Evolutionary conservation across 73 alveolate genomes (phyloP), one percentile per base, ranked within the genome.

Genomic region (Tetrahymena elliotti): DNA sequence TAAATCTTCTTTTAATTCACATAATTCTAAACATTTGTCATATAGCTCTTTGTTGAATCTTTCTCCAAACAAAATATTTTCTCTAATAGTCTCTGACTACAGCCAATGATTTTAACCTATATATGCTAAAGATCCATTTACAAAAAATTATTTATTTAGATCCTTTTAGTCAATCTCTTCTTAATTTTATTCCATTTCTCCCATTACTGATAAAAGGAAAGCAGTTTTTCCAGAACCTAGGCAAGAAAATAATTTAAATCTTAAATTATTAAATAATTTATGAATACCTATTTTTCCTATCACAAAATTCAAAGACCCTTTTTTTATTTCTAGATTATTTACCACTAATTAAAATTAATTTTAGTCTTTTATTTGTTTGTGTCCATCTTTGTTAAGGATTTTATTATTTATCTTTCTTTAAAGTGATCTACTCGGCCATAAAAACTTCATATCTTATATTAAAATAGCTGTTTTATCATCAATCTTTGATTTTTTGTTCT

Each of bases 101-200:
- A 98, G 96, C 99, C 99, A 98, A 24, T 99, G 98, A 52, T 98
- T 97, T 39, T 96, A 97, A 27, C 98, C 96, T 0, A 95, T 98
- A 97, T 98, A 98, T 4, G 99, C 98, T 0, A 98, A 54, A 53
- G 92, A 84, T 6, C 98, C 98, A 92, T 93, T 97, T 15, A 97
- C 93, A 35, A 34, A 33, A 68, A 94, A 95, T 84, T 97, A 52
- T 53, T 82, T 38, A 12, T 93, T 33, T 47, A 35, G 96, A 94
- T 94, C 93, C 41, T 27, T 37, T 33, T 84, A 93, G 83, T 3
- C 3, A 84, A 9, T 10, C 27, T 84, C 22, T 2, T 47, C 34
- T 47, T 20, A 83, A 33, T 36, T 84, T 6, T 47, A 27, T 47
- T 94, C 96, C 96, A 94, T 94, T 93, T 94, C 96, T 39, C 92